A percentile compares a stretch with the other conserved stretches of the same genome.
Conservation (phyloP, 2,329 filamentous ascomycete species). For the Clonostachys rhizophaga region DNA sequence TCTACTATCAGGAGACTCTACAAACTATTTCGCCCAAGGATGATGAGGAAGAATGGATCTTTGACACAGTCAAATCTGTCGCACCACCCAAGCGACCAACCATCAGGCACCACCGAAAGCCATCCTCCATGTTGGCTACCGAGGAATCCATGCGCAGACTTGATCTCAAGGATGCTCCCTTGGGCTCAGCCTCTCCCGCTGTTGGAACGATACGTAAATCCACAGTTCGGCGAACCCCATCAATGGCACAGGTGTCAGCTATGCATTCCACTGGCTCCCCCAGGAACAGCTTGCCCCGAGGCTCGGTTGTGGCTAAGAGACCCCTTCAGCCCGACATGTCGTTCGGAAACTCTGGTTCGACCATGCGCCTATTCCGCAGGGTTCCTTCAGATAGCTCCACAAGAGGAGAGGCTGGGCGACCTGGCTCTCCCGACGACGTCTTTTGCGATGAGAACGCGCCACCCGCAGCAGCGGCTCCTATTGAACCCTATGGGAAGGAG, state of each 20-base stretch:
- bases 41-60: constrained; percentile 87
- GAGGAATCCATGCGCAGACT: constrained; percentile 58
- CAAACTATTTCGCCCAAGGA: constrained; percentile 62
- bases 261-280: constrained; percentile 34
- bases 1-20: constrained; percentile 92
- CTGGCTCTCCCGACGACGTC: constrained; percentile 31
- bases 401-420: constrained; percentile 28
- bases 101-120: constrained; percentile 42
- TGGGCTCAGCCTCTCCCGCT: constrained; percentile 50
- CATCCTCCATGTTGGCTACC: constrained; percentile 51
- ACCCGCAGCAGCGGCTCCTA: constrained; percentile 34
- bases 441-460: constrained; percentile 61
- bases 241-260: constrained; percentile 27
- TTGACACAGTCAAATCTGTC: constrained; percentile 84
- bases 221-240: constrained; percentile 46
- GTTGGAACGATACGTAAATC: constrained; percentile 54
- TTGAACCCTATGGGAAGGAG: constrained; percentile 69
- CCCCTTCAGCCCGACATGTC: constrained; percentile 86
- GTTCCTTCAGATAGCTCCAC: constrained; percentile 67
- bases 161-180: constrained; percentile 55
- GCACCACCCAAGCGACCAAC: constrained; percentile 47
- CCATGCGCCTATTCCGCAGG: constrained; percentile 84
- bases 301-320: constrained; percentile 54
- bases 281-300: constrained; percentile 21
- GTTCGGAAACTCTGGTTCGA: constrained; percentile 90